A percentile compares a stretch with the other conserved stretches of the same genome.
Evolutionary conservation across 768 basidiomycete species (phyloP).

Genomic region (Mrakia blollopis): DNA sequence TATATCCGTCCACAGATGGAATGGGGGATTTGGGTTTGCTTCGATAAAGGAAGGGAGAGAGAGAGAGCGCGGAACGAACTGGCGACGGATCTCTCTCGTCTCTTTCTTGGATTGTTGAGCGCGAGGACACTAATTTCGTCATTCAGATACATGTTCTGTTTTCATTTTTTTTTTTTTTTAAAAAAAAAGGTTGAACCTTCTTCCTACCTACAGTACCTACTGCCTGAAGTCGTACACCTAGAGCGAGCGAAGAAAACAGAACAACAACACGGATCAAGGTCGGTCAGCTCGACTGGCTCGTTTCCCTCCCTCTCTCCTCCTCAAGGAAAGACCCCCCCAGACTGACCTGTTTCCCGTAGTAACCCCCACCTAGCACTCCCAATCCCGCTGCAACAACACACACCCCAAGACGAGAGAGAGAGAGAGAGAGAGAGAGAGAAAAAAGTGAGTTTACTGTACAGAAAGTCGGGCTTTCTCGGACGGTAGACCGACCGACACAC

Average conservation of each 20-base stretch:
- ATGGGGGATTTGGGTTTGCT: neutral
- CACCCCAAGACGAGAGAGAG: neutral
- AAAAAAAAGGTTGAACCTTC: no score
- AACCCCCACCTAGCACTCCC: conserved; percentile 20
- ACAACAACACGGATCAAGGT: no score
- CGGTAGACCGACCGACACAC: neutral
- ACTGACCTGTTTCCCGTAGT: conserved; percentile 24
- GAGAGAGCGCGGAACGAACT: no score
- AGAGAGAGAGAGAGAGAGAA: neutral
- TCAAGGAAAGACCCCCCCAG: neutral
- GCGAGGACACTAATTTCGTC: no score
- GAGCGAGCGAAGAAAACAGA: neutral
- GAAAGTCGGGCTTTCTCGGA: neutral
- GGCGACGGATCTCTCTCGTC: no score
- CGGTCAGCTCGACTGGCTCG: neutral
- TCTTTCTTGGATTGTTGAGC: no score
- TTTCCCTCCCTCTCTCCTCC: neutral
- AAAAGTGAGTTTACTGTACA: neutral
- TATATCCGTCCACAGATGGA: no score
- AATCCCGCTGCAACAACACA: conserved; percentile 24
- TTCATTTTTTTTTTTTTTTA: neutral
- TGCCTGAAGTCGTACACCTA: conserved; percentile 27
- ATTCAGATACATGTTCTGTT: neutral
- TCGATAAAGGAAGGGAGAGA: no score
- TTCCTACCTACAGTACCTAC: no score